Conservation (phyloP, 2,329 filamentous ascomycete species). For the Colletotrichum noveboracense region DNA sequence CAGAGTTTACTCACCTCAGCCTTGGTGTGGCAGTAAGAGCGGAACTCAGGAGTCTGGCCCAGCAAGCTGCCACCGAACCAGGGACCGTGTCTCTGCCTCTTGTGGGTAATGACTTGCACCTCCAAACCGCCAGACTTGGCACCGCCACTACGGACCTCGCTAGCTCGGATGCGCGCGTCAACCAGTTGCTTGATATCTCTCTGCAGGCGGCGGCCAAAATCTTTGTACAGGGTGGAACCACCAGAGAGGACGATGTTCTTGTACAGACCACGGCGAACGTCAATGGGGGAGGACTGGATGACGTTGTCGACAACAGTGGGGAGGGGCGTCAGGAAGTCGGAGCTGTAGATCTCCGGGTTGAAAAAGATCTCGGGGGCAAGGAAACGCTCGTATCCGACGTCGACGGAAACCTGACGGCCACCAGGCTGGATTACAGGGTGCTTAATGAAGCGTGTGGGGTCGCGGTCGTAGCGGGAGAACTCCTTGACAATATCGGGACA, state of each 20-base stretch:
- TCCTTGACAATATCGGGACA: slow-evolving; percentile 99
- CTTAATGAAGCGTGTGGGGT: slow-evolving; percentile 88
- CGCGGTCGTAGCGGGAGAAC: slow-evolving; percentile 91
- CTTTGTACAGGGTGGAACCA: slow-evolving; percentile 97
- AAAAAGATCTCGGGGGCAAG: slow-evolving; percentile 99
- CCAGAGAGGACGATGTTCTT: slow-evolving; percentile 99
- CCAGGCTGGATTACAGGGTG: slow-evolving; percentile 87
- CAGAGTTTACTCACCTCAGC: slow-evolving; percentile 58
- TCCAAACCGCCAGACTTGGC: slow-evolving; percentile 94
- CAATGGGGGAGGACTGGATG: slow-evolving; percentile 97
- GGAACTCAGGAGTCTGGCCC: slow-evolving; percentile 97
- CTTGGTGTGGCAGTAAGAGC: slow-evolving; percentile 98
- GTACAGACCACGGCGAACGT: slow-evolving; percentile 95
- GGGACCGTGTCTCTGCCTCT: slow-evolving; percentile 94
- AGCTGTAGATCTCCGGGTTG: slow-evolving; percentile 99
- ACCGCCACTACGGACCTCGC: slow-evolving; percentile 88
- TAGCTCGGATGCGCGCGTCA: slow-evolving; percentile 89
- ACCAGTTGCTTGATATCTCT: slow-evolving; percentile 96
- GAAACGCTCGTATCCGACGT: slow-evolving; percentile 98
- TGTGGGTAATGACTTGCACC: slow-evolving; percentile 96
- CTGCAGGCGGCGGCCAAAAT: slow-evolving; percentile 95
- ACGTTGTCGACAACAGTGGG: slow-evolving; percentile 94
- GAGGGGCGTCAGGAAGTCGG: slow-evolving; percentile 94
- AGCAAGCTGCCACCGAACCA: slow-evolving; percentile 98
- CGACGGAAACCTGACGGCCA: slow-evolving; percentile 82